Base-by-base conservation (phyloP, 1,284 basidiomycete genomes). In the Takashimella tepidaria region DNA sequence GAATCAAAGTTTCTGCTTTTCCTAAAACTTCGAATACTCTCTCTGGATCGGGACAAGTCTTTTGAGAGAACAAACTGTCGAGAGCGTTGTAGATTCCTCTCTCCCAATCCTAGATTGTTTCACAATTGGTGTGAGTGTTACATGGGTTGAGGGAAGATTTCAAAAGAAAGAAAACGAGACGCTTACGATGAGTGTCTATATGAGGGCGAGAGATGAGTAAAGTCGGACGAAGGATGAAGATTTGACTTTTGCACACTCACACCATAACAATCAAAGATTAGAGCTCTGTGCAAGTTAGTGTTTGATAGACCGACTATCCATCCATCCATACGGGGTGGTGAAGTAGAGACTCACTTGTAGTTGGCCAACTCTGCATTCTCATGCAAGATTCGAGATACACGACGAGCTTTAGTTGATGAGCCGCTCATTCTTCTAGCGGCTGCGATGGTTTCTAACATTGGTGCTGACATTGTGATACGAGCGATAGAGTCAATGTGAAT, bases 251-350 rank as follows among this genome's bases (percentile, higher is more conserved):
- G 5, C 40, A 31, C 13, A 41, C 57, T 56, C 41, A 59, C 57
- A 3, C 58, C 58, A 31, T 57, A 59, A 42, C 58, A 59, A 31
- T 59, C 58, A 45, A 59, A 59, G 21, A 56, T 23, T 24, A 59
- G 25, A 37, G 31, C 52, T 49, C 55, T 59, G 45, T 25, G 41
- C 6, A 47, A 8, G 22, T 41, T n/a, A n/a, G n/a, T n/a, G n/a
- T n/a, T n/a, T n/a, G n/a, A n/a, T n/a, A n/a, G n/a, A n/a, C n/a
- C n/a, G n/a, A n/a, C n/a, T n/a, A n/a, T n/a, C n/a, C n/a, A n/a
- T n/a, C n/a, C n/a, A n/a, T n/a, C n/a, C n/a, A n/a, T n/a, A 37
- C 31, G 16, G 31, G 31, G 31, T 8, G 31, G 10, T 37, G 31
- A 16, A 37, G 31, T 37, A 8, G 31, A 16, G 31, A 37, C 31